Evolutionary conservation across 2,329 filamentous ascomycete species (phyloP).

Genomic region (Diaporthe capsici): DNA sequence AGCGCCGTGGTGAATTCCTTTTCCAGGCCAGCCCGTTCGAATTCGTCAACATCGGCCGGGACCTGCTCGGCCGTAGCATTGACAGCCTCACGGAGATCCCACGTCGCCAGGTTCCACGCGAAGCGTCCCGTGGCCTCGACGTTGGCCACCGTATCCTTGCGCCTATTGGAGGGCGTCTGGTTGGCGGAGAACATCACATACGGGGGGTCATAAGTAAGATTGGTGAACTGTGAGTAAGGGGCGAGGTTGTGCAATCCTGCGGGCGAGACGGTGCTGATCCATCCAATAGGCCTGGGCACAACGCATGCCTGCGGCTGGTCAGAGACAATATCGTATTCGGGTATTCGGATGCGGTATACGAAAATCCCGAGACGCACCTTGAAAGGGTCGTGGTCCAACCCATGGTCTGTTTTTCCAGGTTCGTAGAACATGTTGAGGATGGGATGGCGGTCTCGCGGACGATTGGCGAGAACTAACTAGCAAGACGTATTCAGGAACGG

Average conservation of each 20-base stretch:
- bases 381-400: slow-evolving; percentile 37
- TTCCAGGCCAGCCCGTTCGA: slow-evolving; percentile 61
- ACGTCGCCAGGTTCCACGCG: slow-evolving; percentile 73
- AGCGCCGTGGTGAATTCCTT: slow-evolving; percentile 59
- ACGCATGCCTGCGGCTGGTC: slow-evolving; percentile 62
- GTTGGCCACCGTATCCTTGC: slow-evolving; percentile 72
- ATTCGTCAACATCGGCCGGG: slow-evolving; percentile 66
- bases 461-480: too few relatives aligned
- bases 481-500: not conserved
- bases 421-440: slow-evolving; percentile 39
- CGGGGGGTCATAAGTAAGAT: slow-evolving; percentile 73
- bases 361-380: slow-evolving; percentile 22
- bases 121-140: slow-evolving; percentile 69
- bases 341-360: not conserved
- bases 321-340: not conserved
- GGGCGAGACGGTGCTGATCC: slow-evolving; percentile 70
- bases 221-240: slow-evolving; percentile 74
- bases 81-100: slow-evolving; percentile 66
- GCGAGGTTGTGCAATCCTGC: slow-evolving; percentile 67
- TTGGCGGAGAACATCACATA: slow-evolving; percentile 75
- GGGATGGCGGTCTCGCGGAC: not conserved
- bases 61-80: slow-evolving; percentile 68
- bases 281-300: slow-evolving; percentile 73
- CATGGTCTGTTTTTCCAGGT: slow-evolving; percentile 39
- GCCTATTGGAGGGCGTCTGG: slow-evolving; percentile 59